Evolutionary conservation across 1,284 basidiomycete species (phyloP).

Genomic region (Stygiomarasmius scandens): DNA sequence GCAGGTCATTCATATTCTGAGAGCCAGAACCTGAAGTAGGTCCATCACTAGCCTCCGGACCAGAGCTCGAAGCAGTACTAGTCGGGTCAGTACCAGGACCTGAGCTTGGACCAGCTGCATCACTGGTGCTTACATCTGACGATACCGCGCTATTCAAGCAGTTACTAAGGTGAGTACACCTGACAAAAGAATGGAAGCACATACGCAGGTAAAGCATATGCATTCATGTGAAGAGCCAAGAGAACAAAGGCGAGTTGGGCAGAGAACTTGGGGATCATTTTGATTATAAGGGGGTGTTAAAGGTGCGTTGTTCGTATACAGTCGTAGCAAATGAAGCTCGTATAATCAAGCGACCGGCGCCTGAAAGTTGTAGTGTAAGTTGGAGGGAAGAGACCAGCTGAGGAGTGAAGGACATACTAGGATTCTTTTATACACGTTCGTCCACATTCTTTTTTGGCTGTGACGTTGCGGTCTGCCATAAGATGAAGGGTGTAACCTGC

Average conservation of each 20-base stretch:
- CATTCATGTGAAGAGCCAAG: background rate
- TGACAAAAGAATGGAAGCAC: too few relatives aligned
- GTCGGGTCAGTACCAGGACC: too few relatives aligned
- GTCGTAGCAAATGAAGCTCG: background rate
- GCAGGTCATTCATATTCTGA: too few relatives aligned
- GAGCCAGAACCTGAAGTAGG: background rate
- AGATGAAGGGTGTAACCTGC: too few relatives aligned
- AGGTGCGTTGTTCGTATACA: background rate
- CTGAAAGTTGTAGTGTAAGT: background rate
- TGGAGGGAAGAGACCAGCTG: background rate
- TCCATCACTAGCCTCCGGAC: too few relatives aligned
- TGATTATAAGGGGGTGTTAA: background rate
- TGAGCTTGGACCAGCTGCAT: too few relatives aligned
- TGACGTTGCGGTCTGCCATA: too few relatives aligned
- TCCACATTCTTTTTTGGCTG: too few relatives aligned
- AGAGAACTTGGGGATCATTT: background rate
- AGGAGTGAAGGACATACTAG: background rate
- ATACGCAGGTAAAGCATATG: background rate
- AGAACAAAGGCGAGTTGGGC: background rate
- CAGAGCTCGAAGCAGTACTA: too few relatives aligned
- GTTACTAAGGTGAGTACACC: too few relatives aligned
- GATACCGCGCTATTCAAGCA: too few relatives aligned
- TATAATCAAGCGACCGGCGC: background rate
- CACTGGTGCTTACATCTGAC: too few relatives aligned
- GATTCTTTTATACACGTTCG: background rate